Percentiles rank a stretch among this genome's conserved stretches.
Conservation (phyloP, 257 asterid genomes). For the Cordia subcordata region DNA sequence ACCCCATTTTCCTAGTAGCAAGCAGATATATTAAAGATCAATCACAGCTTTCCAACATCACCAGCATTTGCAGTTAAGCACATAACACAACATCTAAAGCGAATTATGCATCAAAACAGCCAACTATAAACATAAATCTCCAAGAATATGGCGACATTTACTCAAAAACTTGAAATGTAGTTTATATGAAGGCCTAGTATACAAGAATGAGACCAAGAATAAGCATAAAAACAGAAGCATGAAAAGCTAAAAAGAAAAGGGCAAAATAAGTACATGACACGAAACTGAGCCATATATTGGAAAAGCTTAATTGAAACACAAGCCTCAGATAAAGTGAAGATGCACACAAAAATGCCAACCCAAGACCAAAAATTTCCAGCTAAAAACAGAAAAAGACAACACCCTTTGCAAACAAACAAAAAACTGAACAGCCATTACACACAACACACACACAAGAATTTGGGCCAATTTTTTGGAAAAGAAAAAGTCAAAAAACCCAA, state of each 20-base stretch:
- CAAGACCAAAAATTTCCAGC: slow-evolving; percentile 1
- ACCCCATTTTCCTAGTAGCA: slow-evolving; percentile 62
- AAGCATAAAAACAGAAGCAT: not conserved
- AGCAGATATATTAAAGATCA: not conserved
- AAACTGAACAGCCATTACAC: not conserved
- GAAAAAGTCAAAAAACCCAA: slow-evolving; percentile 2
- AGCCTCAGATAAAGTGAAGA: not conserved
- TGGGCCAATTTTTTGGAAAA: slow-evolving; percentile 1
- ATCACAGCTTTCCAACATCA: slow-evolving; percentile 1
- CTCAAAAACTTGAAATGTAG: slow-evolving; percentile 4
- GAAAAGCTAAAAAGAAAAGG: not conserved
- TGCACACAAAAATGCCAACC: slow-evolving; percentile 1
- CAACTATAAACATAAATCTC: not conserved
- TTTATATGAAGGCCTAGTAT: not conserved
- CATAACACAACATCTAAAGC: slow-evolving; percentile 6
- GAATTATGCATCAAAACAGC: not conserved
- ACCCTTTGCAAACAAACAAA: not conserved
- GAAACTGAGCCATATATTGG: not conserved
- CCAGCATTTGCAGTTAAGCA: not conserved
- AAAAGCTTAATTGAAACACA: not conserved
- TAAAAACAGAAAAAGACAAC: not conserved
- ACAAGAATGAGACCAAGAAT: not conserved
- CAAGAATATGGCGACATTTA: not conserved
- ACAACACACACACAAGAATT: not conserved
- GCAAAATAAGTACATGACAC: not conserved